Evolutionary conservation across 257 asterid genomes (phyloP).

Genomic region (Nicotiana obtusifolia): DNA sequence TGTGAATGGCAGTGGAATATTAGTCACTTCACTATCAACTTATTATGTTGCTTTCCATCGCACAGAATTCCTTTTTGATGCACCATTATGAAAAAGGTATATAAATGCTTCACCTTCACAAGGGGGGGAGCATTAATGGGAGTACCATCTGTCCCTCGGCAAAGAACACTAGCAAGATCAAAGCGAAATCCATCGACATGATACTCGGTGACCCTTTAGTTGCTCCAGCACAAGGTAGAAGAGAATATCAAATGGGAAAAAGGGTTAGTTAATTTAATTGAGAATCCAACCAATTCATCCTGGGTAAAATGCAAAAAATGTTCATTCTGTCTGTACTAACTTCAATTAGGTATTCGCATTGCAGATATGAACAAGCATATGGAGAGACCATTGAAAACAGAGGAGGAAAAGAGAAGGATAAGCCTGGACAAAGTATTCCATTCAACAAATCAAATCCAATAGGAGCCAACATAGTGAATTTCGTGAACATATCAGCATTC

Average conservation of each 20-base stretch:
- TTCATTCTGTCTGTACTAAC: not conserved
- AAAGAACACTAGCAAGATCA: constrained; percentile 92
- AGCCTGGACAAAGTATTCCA: not conserved
- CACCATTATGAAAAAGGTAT: not conserved
- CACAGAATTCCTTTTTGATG: not conserved
- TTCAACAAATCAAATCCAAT: not conserved
- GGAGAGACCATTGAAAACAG: not conserved
- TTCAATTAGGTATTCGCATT: not conserved
- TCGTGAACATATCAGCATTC: not conserved
- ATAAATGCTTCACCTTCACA: constrained; percentile 47
- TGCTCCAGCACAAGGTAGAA: constrained; percentile 9
- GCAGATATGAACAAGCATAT: not conserved
- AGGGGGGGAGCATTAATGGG: constrained; percentile 88
- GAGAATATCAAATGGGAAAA: constrained; percentile 7
- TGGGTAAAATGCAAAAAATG: not conserved
- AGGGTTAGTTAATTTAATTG: not conserved
- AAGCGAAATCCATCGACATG: constrained; percentile 98
- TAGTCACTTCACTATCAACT: not conserved
- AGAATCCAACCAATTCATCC: not conserved
- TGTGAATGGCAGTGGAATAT: not conserved
- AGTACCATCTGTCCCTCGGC: constrained; percentile 93
- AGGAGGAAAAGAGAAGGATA: not conserved
- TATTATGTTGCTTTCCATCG: not conserved
- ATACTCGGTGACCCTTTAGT: constrained; percentile 81
- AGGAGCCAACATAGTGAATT: not conserved